phyloP scores from a whole-genome alignment of 208 protist species.

The Trypanosoma congolense region DNA sequence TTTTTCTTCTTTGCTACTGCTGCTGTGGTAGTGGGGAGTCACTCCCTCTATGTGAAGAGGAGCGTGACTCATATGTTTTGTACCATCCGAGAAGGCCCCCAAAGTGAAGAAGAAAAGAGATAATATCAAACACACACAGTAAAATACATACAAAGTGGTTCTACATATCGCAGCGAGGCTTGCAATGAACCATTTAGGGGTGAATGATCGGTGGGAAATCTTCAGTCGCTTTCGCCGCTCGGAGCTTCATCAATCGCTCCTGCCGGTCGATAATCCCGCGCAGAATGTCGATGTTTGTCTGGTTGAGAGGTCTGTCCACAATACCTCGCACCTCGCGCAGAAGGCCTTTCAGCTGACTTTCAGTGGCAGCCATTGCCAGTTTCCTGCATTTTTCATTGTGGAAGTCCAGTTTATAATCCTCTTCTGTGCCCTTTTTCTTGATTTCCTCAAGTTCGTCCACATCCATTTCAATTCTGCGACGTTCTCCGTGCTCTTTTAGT shows the following conservation, averaged over 20 bases:
- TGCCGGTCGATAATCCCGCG: conserved; percentile 48
- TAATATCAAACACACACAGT: too few relatives aligned
- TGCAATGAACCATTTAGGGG: too few relatives aligned
- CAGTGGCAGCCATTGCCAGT: conserved; percentile 26
- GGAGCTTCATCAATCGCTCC: conserved; percentile 44
- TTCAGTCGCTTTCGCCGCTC: conserved; percentile 27
- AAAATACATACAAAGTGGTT: too few relatives aligned
- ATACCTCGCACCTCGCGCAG: conserved; percentile 54
- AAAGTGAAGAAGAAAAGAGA: too few relatives aligned
- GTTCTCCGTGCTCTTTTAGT: conserved; percentile 58
- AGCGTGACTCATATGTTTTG: too few relatives aligned
- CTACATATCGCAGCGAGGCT: too few relatives aligned
- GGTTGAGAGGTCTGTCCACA: conserved; percentile 55
- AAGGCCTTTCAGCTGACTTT: conserved; percentile 55
- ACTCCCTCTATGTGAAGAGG: too few relatives aligned
- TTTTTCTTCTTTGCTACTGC: too few relatives aligned
- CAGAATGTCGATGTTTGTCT: conserved; percentile 74
- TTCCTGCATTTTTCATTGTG: conserved; percentile 31
- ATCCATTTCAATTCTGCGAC: conserved; percentile 54
- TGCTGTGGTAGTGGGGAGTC: too few relatives aligned
- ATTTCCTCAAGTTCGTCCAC: conserved; percentile 52
- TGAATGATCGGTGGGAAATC: conserved; percentile 18
- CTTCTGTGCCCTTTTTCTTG: conserved; percentile 34
- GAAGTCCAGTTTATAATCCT: conserved; percentile 41
- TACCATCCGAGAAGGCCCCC: too few relatives aligned